phyloP scores from a whole-genome alignment of 148 eudicot species.

The Selenicereus undatus region DNA sequence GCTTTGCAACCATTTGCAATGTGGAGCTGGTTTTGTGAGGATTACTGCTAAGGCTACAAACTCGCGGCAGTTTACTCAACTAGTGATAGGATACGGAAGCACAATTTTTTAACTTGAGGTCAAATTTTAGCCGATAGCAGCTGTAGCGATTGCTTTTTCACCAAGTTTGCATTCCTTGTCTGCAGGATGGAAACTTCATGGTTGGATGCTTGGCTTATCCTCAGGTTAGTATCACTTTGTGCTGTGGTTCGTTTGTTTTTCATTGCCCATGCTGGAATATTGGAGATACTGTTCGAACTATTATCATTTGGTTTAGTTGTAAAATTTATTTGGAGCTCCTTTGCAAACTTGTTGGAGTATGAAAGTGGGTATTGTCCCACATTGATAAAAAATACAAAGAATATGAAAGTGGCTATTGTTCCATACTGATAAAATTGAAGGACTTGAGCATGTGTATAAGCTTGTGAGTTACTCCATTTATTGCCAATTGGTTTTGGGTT shows the following conservation, averaged over 20 bases:
- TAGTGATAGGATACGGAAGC: slow-evolving; percentile 11
- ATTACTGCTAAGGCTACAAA: background rate
- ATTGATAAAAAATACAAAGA: too few relatives aligned
- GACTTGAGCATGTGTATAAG: too few relatives aligned
- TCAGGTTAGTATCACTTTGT: slow-evolving; percentile 45
- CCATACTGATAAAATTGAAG: too few relatives aligned
- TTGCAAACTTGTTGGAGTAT: too few relatives aligned
- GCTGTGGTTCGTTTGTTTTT: background rate
- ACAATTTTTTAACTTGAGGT: background rate
- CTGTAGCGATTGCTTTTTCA: slow-evolving; percentile 1
- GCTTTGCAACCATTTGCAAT: too few relatives aligned
- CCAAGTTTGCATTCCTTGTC: slow-evolving; percentile 11
- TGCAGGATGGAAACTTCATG: slow-evolving; percentile 97
- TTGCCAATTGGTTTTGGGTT: too few relatives aligned
- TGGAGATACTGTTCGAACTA: slow-evolving; percentile 6
- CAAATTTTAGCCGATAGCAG: background rate
- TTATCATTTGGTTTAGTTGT: background rate
- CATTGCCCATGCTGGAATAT: background rate
- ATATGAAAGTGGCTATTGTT: too few relatives aligned
- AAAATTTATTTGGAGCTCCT: slow-evolving; percentile 1
- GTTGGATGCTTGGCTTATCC: slow-evolving; percentile 95
- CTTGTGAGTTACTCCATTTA: too few relatives aligned
- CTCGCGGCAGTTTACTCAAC: slow-evolving; percentile 3
- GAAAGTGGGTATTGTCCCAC: too few relatives aligned
- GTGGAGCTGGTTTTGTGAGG: background rate